Evolutionary conservation across 2,329 filamentous ascomycete genomes (phyloP), one percentile per base, ranked within the genome.

Genomic region (Alternaria novae-zelandiae): DNA sequence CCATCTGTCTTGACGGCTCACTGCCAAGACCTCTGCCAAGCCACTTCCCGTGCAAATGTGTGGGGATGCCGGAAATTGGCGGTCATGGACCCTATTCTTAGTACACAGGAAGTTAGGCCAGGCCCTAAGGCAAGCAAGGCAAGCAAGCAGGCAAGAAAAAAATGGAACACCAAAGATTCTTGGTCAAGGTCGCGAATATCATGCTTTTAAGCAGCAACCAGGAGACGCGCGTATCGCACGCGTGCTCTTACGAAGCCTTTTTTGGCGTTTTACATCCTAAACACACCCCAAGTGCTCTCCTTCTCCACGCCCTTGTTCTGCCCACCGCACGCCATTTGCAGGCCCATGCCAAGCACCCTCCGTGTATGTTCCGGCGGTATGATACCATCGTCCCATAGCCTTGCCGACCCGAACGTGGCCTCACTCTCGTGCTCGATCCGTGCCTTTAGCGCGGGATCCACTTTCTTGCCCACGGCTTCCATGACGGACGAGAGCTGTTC

Each of bases 401-500:
- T 87, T 6, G 96, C 95, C 30, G 90, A 93, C 2, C 93, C 96
- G 80, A 94, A 98, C 1, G 91, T 89, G 1, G 93, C 93, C 71
- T 97, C 92, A 58, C 92, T 97, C 83, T 98, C 95, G 55, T 86
- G 86, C 77, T 98, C 95, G 71, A 99, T 98, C 49, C 95, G 86
- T 44, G 88, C 89, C 81, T 91, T 92, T 65, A 98, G 83, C 66
- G 90, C 90, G 0, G 92, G 91, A 77, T 97, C 94, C 1, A 89
- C 90, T 63, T 88, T 88, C 81, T 92, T 91, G 9, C 95, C 94
- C 0, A 99, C 95, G 2, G 94, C 92, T 82, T 94, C 92, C 96
- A 99, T 98, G 65, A 99, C 96, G 5, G 91, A 88, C 8, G 91
- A 90, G 36, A 99, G 85, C 83, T 98, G 95, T 82, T 97, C 95